Base-by-base conservation (phyloP, 768 basidiomycete species). In the Rhizopogon vulgaris region DNA sequence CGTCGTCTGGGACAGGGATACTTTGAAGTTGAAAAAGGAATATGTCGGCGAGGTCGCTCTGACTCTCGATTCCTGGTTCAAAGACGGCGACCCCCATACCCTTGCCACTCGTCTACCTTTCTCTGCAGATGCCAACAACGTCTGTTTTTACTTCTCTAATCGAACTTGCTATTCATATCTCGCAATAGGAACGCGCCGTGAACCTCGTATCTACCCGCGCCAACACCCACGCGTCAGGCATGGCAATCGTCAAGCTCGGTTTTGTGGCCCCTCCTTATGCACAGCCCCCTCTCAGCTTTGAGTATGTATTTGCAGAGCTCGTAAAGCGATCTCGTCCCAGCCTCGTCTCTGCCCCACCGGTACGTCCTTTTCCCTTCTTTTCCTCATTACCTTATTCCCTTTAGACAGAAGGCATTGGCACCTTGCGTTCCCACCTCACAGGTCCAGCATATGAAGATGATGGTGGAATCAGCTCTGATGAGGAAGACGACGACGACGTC, bases 1-100 rank as follows among this genome's bases (percentile, higher is more conserved):
- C 32, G 84, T 96, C 11, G 77, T 94, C 0, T 99, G 95, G 94
- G 94, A 94, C 69, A 93, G 87, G 72, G 94, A 97, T 68, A 73
- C 90, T 58, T 66, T 93, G 60, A 46, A 46, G 14, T 52, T 71
- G 52, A 80, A 77, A 61, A 96, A 94, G 71, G 95, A 97, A 41
- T 99, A 96, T 65, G 77, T 99, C 14, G 96, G 96, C 14, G 95
- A 99, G 68, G 78, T 81, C 4, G 79, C 85, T 0, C 57, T 97
- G 6, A 79, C 82, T 0, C 64, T 95, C n/a, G 84, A 84, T 17
- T 83, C 89, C 32, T 95, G 92, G 91, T 96, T 94, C 48, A 17
- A 57, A 51, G 52, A 73, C 55, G 38, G 73, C 62, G 52, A 65
- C 24, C 55, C 60, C 0, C 15, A 41, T 12, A 10, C 38, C 4